Evolutionary conservation across 2,329 filamentous ascomycete genomes (phyloP).

Genomic region (Aspergillus niger): DNA sequence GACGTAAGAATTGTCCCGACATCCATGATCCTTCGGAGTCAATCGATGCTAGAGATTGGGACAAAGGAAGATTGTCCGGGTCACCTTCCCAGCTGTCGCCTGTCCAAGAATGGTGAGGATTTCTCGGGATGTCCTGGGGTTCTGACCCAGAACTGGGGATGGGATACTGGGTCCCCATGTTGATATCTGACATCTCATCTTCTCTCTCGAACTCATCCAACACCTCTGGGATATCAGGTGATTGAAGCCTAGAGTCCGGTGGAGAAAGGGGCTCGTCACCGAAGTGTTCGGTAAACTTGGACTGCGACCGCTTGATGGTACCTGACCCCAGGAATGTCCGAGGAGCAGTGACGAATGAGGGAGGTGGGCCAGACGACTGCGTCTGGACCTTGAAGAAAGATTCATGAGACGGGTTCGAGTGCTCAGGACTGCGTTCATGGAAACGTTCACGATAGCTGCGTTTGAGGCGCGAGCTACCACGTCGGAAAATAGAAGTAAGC

Average conservation of each 20-base stretch:
- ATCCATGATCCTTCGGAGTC: constrained; percentile 97
- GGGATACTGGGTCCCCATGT: constrained; percentile 23
- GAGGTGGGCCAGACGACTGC: constrained; percentile 49
- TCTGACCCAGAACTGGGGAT: constrained; percentile 31
- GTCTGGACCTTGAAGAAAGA: constrained; percentile 68
- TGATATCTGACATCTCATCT: constrained; percentile 15
- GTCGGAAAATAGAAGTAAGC: constrained; percentile 76
- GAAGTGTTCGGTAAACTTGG: constrained; percentile 88
- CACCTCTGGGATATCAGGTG: constrained; percentile 63
- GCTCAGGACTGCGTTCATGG: constrained; percentile 68
- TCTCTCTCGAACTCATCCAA: constrained; percentile 16
- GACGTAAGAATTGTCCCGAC: constrained; percentile 67
- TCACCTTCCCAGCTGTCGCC: constrained; percentile 54
- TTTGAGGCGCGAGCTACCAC: constrained; percentile 59
- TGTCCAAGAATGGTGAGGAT: constrained; percentile 39
- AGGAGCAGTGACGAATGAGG: constrained; percentile 37
- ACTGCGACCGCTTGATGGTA: constrained; percentile 77
- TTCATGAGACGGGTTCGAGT: constrained; percentile 87
- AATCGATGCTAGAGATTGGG: constrained; percentile 87
- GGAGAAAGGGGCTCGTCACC: constrained; percentile 85
- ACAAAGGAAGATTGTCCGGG: constrained; percentile 55
- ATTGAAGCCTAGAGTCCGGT: constrained; percentile 77
- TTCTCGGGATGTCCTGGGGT: constrained; percentile 31
- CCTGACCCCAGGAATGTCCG: constrained; percentile 52
- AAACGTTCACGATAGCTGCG: constrained; percentile 54